phyloP scores from a whole-genome alignment of 1,284 basidiomycete species.

The Leccinum pachyderme region DNA sequence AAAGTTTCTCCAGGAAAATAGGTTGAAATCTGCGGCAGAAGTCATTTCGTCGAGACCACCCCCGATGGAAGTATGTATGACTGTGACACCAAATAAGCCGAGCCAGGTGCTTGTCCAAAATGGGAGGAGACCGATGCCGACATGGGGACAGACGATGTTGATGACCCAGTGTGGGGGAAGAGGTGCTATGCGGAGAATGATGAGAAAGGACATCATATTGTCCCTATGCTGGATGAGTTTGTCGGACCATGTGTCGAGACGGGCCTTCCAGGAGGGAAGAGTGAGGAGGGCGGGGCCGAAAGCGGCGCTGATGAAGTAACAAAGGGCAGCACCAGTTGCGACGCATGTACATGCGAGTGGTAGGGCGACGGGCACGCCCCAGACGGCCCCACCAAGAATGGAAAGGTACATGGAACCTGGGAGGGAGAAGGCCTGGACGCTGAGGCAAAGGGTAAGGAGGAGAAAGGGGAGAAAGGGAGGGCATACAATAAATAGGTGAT shows the following conservation, averaged over 20 bases:
- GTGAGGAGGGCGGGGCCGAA: slow-evolving; percentile 88
- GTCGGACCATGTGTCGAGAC: slow-evolving; percentile 78
- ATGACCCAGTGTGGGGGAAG: slow-evolving; percentile 97
- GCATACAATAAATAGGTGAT: slow-evolving; percentile 89
- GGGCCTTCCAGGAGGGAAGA: slow-evolving; percentile 79
- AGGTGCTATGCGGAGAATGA: slow-evolving; percentile 91
- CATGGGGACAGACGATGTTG: slow-evolving; percentile 91
- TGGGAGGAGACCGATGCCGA: slow-evolving; percentile 80
- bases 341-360: slow-evolving; percentile 92
- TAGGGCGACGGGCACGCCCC: slow-evolving; percentile 88
- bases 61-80: slow-evolving; percentile 96
- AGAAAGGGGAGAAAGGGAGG: neutral
- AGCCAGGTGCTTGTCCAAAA: slow-evolving; percentile 93
- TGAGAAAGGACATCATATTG: slow-evolving; percentile 86
- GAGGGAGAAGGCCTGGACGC: slow-evolving; percentile 94
- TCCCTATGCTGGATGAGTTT: slow-evolving; percentile 72
- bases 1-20: slow-evolving; percentile 87
- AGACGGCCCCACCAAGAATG: slow-evolving; percentile 94
- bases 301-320: slow-evolving; percentile 89
- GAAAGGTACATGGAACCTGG: slow-evolving; percentile 99
- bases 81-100: slow-evolving; percentile 87
- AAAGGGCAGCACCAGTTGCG: slow-evolving; percentile 87
- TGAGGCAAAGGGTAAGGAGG: slow-evolving; percentile 35
- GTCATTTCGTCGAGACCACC: slow-evolving; percentile 95
- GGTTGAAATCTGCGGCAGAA: slow-evolving; percentile 85